Evolutionary conservation across 1,284 basidiomycete genomes (phyloP).

Genomic region (Ganoderma multipileum): DNA sequence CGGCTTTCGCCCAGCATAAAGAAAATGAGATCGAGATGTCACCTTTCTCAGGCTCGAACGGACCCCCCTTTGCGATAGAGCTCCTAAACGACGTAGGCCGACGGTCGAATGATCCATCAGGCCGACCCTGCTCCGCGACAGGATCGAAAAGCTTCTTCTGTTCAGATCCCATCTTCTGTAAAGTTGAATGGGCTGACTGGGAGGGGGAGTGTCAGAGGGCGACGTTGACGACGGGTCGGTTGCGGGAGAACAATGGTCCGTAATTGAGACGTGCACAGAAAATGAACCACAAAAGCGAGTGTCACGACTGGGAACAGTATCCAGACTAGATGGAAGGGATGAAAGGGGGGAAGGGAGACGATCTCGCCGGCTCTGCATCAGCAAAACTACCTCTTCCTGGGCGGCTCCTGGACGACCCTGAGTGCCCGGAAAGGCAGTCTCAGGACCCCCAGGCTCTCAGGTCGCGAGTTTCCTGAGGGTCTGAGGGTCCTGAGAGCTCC

Average conservation of each 20-base stretch:
- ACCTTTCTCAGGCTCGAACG: conserved; percentile 85
- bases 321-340: too few relatives aligned
- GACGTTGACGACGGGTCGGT: neutral
- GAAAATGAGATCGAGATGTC: conserved; percentile 1
- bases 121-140: neutral
- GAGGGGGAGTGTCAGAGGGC: neutral
- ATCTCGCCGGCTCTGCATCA: too few relatives aligned
- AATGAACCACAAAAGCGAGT: too few relatives aligned
- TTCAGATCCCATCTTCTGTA: neutral
- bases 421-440: too few relatives aligned
- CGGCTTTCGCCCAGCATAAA: neutral
- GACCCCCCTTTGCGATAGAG: conserved; percentile 70
- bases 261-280: too few relatives aligned
- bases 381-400: too few relatives aligned
- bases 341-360: neutral
- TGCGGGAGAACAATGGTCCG: too few relatives aligned
- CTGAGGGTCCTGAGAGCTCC: too few relatives aligned
- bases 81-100: conserved; percentile 76
- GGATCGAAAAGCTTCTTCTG: neutral
- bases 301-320: too few relatives aligned
- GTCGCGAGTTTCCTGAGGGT: too few relatives aligned
- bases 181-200: neutral
- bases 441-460: too few relatives aligned
- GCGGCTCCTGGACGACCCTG: too few relatives aligned
- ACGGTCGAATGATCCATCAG: conserved; percentile 87